Evolutionary conservation across 352 stramenopile genomes (phyloP).

Genomic region (Pythium sp.): DNA sequence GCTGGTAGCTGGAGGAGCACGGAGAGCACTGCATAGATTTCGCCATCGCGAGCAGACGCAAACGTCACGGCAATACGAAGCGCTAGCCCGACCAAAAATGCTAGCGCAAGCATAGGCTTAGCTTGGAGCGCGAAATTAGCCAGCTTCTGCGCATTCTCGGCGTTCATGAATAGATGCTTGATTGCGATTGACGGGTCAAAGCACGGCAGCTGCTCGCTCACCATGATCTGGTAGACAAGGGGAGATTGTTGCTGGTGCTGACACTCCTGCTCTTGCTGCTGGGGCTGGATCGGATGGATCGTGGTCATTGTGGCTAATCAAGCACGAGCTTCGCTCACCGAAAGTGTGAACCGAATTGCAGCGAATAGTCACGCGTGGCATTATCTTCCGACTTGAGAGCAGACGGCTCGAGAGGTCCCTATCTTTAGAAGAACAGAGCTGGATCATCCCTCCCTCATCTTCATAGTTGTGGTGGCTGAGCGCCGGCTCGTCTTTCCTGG

Average conservation of each 20-base stretch:
- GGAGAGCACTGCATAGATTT: neutral
- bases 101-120: neutral
- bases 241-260: neutral
- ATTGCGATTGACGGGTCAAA: conserved; percentile 7
- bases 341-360: neutral
- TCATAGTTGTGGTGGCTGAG: too few relatives aligned
- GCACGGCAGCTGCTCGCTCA: conserved; percentile 9
- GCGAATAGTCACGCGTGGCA: neutral
- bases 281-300: neutral
- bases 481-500: too few relatives aligned
- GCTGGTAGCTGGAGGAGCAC: neutral
- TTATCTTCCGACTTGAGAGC: neutral
- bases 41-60: neutral
- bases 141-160: neutral
- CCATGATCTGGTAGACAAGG: conserved; percentile 8
- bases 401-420: neutral
- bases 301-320: neutral
- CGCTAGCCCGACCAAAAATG: neutral
- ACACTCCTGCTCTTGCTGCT: neutral
- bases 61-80: neutral
- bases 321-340: neutral
- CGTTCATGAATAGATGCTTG: conserved; percentile 6
- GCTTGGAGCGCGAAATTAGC: neutral
- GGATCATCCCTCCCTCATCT: too few relatives aligned
- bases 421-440: neutral